These are phyloP conservation scores for Herpotrichia juniperi DNA, from an alignment of 2,329 filamentous ascomycete species.

Conservation along the genomic window DNA sequence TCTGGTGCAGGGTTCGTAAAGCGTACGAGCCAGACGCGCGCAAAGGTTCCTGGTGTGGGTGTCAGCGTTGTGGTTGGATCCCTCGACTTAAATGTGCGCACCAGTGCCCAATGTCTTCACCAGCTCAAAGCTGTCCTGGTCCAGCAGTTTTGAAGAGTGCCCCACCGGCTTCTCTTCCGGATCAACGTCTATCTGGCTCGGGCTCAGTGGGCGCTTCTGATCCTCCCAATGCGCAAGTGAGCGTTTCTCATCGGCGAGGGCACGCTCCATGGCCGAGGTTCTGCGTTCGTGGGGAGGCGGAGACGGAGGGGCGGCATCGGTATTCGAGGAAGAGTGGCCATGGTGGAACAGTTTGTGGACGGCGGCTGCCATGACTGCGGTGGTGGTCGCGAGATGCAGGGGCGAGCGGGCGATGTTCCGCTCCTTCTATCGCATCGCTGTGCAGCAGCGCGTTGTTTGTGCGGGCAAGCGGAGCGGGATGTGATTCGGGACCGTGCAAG, in stretches of 20 bases:
- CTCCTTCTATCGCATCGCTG: constrained; percentile 14
- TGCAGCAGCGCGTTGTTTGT: constrained; percentile 12
- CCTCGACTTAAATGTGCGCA: constrained; percentile 40
- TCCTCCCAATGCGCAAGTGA: constrained; percentile 51
- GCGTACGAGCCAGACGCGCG: constrained; percentile 78
- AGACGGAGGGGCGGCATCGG: constrained; percentile 18
- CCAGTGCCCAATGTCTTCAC: constrained; percentile 80
- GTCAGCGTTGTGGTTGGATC: constrained; percentile 23
- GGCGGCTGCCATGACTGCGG: constrained; percentile 42
- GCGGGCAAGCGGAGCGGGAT: constrained; percentile 14
- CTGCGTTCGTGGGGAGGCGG: constrained; percentile 36
- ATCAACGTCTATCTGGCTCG: constrained; percentile 50
- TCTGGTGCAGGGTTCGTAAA: constrained; percentile 60
- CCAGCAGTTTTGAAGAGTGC: constrained; percentile 54
- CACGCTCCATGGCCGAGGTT: constrained; percentile 43
- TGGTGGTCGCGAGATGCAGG: constrained; percentile 17
- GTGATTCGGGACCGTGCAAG: background rate
- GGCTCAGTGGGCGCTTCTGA: constrained; percentile 50
- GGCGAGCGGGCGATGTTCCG: constrained; percentile 15
- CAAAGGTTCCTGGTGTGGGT: constrained; percentile 70
- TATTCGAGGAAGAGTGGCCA: constrained; percentile 34
- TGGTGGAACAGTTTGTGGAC: constrained; percentile 46
- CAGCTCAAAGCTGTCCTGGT: constrained; percentile 69
- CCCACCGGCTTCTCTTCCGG: constrained; percentile 53
- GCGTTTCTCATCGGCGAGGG: constrained; percentile 54